phyloP scores from a whole-genome alignment of 768 basidiomycete species.

The Hygrophorus pudorinus region DNA sequence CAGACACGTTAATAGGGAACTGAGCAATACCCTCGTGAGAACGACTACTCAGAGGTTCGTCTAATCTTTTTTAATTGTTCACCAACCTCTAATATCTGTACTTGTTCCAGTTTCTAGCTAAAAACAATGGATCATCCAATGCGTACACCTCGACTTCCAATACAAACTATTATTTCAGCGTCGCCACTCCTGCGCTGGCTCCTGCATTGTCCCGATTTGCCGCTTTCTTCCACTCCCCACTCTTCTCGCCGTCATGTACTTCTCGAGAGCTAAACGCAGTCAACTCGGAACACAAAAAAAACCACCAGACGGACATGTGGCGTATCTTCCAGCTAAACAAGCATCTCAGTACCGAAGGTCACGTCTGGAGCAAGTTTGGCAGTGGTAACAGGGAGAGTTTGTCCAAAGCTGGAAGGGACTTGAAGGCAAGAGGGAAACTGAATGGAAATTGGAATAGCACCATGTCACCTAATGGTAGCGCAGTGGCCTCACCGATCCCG shows the following conservation, averaged over 20 bases:
- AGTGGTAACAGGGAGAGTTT: constrained; percentile 75
- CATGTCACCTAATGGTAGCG: constrained; percentile 18
- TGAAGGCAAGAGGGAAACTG: constrained; percentile 40
- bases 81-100: not conserved
- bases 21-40: constrained; percentile 79
- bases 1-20: constrained; percentile 46
- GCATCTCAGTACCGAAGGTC: constrained; percentile 65
- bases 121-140: constrained; percentile 80
- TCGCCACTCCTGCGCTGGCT: constrained; percentile 50
- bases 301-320: constrained; percentile 84
- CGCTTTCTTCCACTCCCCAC: constrained; percentile 87
- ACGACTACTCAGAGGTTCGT: constrained; percentile 82
- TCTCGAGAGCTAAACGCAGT: constrained; percentile 90
- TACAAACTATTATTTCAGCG: constrained; percentile 82
- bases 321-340: constrained; percentile 95
- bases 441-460: constrained; percentile 18
- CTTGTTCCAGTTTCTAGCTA: constrained; percentile 52
- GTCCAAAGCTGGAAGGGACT: constrained; percentile 47
- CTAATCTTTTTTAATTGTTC: not conserved
- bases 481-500: constrained; percentile 34
- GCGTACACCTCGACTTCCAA: constrained; percentile 89
- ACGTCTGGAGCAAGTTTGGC: constrained; percentile 89
- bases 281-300: constrained; percentile 96
- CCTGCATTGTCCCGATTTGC: constrained; percentile 72
- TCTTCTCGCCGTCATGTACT: constrained; percentile 81